Conservation (phyloP, 2,329 filamentous ascomycete species). For the Zymoseptoria crescenta region DNA sequence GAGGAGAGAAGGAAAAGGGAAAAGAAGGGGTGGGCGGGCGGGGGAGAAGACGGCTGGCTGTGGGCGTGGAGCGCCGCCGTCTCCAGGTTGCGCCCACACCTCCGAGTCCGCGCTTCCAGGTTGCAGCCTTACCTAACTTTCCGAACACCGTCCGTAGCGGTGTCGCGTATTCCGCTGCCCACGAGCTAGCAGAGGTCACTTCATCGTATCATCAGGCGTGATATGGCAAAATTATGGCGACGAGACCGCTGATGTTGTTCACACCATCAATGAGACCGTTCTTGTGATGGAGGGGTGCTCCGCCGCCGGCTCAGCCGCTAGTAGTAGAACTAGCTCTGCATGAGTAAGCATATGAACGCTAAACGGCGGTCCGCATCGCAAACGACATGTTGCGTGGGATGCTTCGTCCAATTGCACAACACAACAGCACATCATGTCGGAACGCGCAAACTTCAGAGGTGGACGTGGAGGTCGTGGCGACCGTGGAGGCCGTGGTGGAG, state of each 20-base stretch:
- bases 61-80: background rate
- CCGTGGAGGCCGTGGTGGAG: slow-evolving; percentile 34
- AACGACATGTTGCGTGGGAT: background rate
- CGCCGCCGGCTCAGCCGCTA: background rate
- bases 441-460: slow-evolving; percentile 47
- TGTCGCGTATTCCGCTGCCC: background rate
- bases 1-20: slow-evolving; percentile 9
- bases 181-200: background rate
- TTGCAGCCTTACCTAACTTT: no score
- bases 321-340: no score
- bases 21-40: slow-evolving; percentile 6
- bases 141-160: no score
- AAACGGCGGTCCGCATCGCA: background rate
- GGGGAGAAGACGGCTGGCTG: slow-evolving; percentile 4
- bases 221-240: background rate
- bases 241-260: no score
- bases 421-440: slow-evolving; percentile 40
- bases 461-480: slow-evolving; percentile 34
- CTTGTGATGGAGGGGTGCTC: no score
- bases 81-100: slow-evolving; percentile 1
- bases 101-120: slow-evolving; percentile 1
- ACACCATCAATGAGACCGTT: no score
- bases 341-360: background rate
- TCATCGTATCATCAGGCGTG: background rate
- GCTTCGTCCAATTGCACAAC: background rate